A percentile compares a stretch with the other conserved stretches of the same genome.
These are phyloP conservation scores for Boletales sp. DNA, from an alignment of 768 basidiomycete genomes.

Conservation along the genomic window DNA sequence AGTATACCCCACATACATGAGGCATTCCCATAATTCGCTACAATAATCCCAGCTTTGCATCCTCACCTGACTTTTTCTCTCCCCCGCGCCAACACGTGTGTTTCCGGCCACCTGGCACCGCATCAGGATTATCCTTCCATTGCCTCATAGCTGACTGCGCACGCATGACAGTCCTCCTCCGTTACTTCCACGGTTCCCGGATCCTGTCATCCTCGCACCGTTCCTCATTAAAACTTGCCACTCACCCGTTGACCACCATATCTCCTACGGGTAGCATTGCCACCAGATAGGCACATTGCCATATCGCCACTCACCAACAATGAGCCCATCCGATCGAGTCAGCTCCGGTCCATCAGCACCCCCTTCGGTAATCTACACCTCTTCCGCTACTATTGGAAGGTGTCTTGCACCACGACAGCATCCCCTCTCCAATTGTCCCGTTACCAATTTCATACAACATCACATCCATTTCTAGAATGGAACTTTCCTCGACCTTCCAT, in stretches of 20 bases:
- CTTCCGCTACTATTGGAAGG: too few species aligned
- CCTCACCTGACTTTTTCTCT: background rate
- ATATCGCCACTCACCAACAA: background rate
- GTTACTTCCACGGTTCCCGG: too few species aligned
- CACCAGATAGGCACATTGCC: too few species aligned
- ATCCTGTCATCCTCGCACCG: background rate
- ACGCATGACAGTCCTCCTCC: too few species aligned
- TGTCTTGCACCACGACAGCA: background rate
- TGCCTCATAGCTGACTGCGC: too few species aligned
- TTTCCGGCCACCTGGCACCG: too few species aligned
- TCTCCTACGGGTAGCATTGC: too few species aligned
- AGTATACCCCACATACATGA: conserved; percentile 23
- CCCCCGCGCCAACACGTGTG: background rate
- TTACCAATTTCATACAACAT: background rate
- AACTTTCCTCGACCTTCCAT: conserved; percentile 11
- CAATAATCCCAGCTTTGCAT: background rate
- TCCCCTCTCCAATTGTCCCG: background rate
- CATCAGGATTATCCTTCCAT: too few species aligned
- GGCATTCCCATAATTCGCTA: background rate
- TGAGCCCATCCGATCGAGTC: background rate
- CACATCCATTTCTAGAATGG: conserved; percentile 12
- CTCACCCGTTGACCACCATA: too few species aligned
- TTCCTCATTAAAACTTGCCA: too few species aligned
- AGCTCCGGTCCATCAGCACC: background rate
- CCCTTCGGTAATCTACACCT: background rate